Base-by-base conservation (phyloP, 129 eudicot species). In the Saposhnikovia divaricata region DNA sequence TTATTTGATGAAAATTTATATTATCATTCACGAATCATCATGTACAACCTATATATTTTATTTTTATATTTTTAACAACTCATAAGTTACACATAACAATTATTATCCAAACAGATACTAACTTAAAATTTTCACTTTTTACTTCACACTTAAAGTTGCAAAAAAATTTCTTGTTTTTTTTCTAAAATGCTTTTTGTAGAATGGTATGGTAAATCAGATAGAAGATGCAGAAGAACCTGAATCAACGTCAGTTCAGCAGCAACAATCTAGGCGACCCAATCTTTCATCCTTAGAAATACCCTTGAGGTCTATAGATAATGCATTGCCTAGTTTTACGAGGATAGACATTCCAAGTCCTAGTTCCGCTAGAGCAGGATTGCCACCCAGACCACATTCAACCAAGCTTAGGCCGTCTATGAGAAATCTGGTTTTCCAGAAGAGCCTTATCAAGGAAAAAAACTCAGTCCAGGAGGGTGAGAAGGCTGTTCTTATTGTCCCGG, bases 361-460 rank as follows among this genome's bases (percentile, higher is more conserved):
- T 76, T 82, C 91, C 12, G 51, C 87, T 12, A 87, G 85, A 79
- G 74, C 87, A 23, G 90, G 94, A 63, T 82, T 90, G 27, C 91
- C 94, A 23, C 94, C 94, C 19, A 86, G 90, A 72, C 94, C 94
- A 31, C 71, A 78, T 81, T 90, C 94, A 10, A 87, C 94, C 59
- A 86, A 78, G 75, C 59, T 87, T 38, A 85, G 81, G 77, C 83
- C 88, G 50, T 87, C 94, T 25, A 76, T 86, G 76, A 87, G 78
- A 73, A 87, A 84, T 70, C 57, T 87, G 77, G 81, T 87, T 76
- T 85, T 89, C 1, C 89, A 87, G 70, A 84, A 79, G 72, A 90
- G 88, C 82, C 73, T 57, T 72, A 28, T 75, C 61, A 85, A 77
- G 79, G 83, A 74, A 18, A 87, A 90, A 76, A 78, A 65, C 79